Percentiles rank a stretch among this genome's conserved stretches.
Evolutionary conservation across 2,329 filamentous ascomycete genomes (phyloP).

Genomic region (Gnomoniopsis smithogilvyi): DNA sequence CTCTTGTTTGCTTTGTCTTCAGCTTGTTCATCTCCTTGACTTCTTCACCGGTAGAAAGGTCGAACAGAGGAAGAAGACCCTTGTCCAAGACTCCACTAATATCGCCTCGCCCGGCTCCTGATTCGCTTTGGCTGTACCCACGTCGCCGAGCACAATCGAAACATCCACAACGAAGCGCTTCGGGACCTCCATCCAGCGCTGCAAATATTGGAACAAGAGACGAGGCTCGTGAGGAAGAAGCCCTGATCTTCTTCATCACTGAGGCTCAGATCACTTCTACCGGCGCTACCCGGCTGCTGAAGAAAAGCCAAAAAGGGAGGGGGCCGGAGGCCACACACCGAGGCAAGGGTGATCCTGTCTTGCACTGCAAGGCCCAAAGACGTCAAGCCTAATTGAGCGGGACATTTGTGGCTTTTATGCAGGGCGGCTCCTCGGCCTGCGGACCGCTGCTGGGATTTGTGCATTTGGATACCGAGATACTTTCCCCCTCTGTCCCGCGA

Average conservation of each 20-base stretch:
- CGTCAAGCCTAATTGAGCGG: not conserved
- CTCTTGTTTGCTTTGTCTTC: not conserved
- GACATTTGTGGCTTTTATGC: not conserved
- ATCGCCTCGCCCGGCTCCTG: not conserved
- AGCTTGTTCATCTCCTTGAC: not conserved
- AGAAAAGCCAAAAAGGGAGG: not conserved
- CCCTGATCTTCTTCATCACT: not conserved
- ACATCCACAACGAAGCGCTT: not conserved
- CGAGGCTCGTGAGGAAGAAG: not conserved
- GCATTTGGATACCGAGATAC: not conserved
- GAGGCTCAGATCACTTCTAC: not conserved
- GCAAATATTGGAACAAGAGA: not conserved
- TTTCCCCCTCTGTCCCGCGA: not conserved
- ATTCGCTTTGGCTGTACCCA: not conserved
- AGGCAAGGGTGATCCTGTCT: constrained; percentile 1
- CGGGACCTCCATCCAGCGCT: not conserved
- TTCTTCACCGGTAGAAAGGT: not conserved
- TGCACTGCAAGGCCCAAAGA: not conserved
- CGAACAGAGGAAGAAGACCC: not conserved
- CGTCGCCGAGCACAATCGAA: not conserved
- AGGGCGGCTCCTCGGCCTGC: not conserved
- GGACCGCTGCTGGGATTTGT: not conserved
- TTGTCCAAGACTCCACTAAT: not conserved
- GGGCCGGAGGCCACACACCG: not conserved
- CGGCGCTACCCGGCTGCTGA: not conserved